phyloP scores from a whole-genome alignment of 345 rosid genomes.

The Odontarrhena argentea region DNA sequence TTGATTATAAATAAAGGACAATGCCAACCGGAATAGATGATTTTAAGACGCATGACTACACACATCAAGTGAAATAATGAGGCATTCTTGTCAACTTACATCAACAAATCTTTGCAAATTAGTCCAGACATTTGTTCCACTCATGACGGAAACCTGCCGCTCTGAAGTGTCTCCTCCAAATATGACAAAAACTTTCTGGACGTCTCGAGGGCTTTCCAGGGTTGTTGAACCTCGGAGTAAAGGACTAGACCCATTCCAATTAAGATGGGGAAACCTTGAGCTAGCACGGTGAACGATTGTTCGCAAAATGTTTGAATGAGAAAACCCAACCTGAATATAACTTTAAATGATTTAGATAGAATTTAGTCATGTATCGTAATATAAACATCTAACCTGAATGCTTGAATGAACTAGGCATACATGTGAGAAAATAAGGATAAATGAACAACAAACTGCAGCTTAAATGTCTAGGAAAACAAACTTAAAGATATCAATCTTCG shows the following conservation, averaged over 20 bases:
- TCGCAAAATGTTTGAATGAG: constrained; percentile 84
- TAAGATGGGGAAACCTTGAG: constrained; percentile 75
- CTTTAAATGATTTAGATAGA: constrained; percentile 6
- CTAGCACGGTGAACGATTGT: constrained; percentile 73
- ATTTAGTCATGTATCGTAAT: constrained; percentile 13
- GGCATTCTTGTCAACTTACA: constrained; percentile 54
- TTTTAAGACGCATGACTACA: constrained; percentile 12
- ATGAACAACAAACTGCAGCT: not conserved
- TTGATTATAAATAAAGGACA: constrained; percentile 3
- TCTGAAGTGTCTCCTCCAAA: constrained; percentile 96
- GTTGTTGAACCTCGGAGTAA: constrained; percentile 37
- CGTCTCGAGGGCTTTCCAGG: constrained; percentile 41
- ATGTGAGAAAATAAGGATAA: constrained; percentile 8
- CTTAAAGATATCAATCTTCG: not conserved
- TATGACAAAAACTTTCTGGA: constrained; percentile 67
- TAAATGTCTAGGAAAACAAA: not conserved
- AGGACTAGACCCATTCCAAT: constrained; percentile 49
- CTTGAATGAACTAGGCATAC: constrained; percentile 11
- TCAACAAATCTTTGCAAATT: constrained; percentile 77
- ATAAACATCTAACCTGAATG: constrained; percentile 15
- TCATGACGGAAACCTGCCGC: constrained; percentile 96
- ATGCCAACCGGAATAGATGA: not conserved
- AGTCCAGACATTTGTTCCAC: constrained; percentile 96
- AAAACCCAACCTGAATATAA: constrained; percentile 86
- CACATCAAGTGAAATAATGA: constrained; percentile 5